A percentile compares a stretch with the other conserved stretches of the same genome.
These are phyloP conservation scores for Veloporphyrellus conicus DNA, from an alignment of 1,284 basidiomycete genomes.

Conservation along the genomic window DNA sequence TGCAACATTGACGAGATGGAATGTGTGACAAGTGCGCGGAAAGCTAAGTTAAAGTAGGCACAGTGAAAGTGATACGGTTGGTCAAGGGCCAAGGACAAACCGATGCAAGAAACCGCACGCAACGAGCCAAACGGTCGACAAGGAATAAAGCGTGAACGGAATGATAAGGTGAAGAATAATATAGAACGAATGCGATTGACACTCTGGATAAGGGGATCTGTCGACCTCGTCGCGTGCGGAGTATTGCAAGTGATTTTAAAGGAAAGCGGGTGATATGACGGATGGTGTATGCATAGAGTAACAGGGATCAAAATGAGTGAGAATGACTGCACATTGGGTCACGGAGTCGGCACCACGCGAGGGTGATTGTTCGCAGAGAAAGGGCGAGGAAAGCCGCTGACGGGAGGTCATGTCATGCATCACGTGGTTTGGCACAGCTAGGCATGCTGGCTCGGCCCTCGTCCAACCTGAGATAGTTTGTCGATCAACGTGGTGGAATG, in stretches of 20 bases:
- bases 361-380: constrained; percentile 24
- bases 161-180: constrained; percentile 77
- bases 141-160: constrained; percentile 26
- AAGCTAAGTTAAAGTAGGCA: constrained; percentile 33
- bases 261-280: constrained; percentile 40
- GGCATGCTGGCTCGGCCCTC: constrained; percentile 13
- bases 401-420: constrained; percentile 13
- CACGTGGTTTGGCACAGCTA: constrained; percentile 25
- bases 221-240: constrained; percentile 43
- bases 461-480: constrained; percentile 40
- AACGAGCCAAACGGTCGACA: constrained; percentile 37
- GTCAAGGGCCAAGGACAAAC: constrained; percentile 28
- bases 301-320: constrained; percentile 46
- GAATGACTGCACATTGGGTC: constrained; percentile 40
- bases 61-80: constrained; percentile 31
- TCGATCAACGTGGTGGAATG: constrained; percentile 47
- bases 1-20: constrained; percentile 49
- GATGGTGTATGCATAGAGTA: constrained; percentile 49
- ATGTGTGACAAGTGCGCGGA: constrained; percentile 35
- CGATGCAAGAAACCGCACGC: constrained; percentile 35
- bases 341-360: constrained; percentile 28
- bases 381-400: constrained; percentile 27
- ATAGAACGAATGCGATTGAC: constrained; percentile 51
- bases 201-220: constrained; percentile 34
- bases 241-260: constrained; percentile 36